Conservation (phyloP, 495 filamentous ascomycete genomes). For the Penicillium turbatum region DNA sequence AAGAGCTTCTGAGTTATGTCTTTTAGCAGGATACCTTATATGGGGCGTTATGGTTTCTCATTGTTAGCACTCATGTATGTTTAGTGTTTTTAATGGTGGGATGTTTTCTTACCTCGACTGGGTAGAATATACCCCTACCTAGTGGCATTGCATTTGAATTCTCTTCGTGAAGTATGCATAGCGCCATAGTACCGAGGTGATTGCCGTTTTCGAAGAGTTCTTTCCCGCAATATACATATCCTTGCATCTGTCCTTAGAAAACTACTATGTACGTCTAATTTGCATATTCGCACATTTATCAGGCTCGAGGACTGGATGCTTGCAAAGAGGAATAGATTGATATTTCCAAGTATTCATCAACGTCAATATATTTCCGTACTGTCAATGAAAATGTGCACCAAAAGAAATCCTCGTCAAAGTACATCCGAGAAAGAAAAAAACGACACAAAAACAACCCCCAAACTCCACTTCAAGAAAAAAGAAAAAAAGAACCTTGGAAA, state of each 20-base stretch:
- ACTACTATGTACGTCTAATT: too few relatives aligned
- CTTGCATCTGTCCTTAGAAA: too few relatives aligned
- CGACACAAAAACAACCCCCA: not conserved
- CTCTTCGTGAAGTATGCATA: not conserved
- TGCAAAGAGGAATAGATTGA: too few relatives aligned
- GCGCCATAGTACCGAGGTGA: not conserved
- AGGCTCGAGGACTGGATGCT: too few relatives aligned
- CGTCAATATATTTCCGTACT: not conserved
- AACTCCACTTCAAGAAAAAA: not conserved
- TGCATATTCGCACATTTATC: too few relatives aligned
- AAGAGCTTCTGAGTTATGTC: constrained; percentile 45
- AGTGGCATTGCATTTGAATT: constrained; percentile 4
- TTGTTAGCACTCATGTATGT: constrained; percentile 4
- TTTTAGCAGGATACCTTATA: constrained; percentile 20
- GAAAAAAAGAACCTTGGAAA: too few relatives aligned
- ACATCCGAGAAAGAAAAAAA: constrained; percentile 3
- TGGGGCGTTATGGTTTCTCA: constrained; percentile 5
- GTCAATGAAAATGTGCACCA: not conserved
- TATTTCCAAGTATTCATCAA: too few relatives aligned
- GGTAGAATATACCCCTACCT: constrained; percentile 4
- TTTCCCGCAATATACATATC: not conserved
- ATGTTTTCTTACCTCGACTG: constrained; percentile 4
- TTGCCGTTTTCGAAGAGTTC: not conserved
- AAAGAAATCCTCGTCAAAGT: not conserved
- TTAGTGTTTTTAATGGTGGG: constrained; percentile 1